These are phyloP conservation scores for Colletotrichum sp. DNA, from an alignment of 2,329 filamentous ascomycete species.

Conservation along the genomic window DNA sequence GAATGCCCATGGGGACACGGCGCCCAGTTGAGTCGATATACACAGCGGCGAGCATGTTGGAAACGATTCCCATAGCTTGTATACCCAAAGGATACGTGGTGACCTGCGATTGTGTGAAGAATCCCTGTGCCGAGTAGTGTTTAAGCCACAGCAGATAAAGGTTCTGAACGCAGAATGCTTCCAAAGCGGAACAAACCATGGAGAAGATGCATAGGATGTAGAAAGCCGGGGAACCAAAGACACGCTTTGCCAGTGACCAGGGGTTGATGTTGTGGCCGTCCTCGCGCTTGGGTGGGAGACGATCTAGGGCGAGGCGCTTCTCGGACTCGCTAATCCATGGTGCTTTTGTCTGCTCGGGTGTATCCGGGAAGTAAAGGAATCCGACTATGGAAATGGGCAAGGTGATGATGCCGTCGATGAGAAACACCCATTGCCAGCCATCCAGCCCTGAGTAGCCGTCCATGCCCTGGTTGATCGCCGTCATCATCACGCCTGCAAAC, in stretches of 20 bases:
- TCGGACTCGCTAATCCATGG: neutral
- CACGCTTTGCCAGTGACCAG: neutral
- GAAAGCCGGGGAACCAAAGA: neutral
- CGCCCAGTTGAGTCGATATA: neutral
- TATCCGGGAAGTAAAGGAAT: neutral
- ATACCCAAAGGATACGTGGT: neutral
- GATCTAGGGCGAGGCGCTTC: neutral
- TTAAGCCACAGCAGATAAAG: neutral
- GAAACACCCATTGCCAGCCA: neutral
- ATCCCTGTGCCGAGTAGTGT: neutral
- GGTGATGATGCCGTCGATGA: neutral
- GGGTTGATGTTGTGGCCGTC: neutral
- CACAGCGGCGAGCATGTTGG: neutral
- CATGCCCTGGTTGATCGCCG: neutral
- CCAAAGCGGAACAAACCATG: neutral
- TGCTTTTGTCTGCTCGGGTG: neutral
- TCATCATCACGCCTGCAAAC: neutral
- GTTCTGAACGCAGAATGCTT: neutral
- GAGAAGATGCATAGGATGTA: neutral
- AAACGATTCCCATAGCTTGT: neutral
- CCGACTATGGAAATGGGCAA: neutral
- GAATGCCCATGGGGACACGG: neutral
- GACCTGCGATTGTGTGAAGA: neutral
- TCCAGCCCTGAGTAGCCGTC: neutral
- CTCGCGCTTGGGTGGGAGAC: neutral